These are phyloP conservation scores for Mycena vulgaris DNA, from an alignment of 768 basidiomycete species.

Conservation along the genomic window DNA sequence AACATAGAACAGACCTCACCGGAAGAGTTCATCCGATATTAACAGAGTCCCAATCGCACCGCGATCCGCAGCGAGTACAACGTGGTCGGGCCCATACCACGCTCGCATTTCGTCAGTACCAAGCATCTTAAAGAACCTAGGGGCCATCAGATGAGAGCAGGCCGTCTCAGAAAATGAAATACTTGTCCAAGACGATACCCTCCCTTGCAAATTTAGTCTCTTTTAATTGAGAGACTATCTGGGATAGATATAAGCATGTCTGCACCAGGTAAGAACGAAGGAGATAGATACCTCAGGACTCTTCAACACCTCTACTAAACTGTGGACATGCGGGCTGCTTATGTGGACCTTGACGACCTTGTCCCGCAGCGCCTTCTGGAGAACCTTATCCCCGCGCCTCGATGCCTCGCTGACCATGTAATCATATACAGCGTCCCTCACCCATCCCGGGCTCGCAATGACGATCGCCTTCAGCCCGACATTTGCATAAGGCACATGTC, in stretches of 20 bases:
- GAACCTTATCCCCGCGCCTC: conserved; percentile 83
- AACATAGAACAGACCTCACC: conserved; percentile 60
- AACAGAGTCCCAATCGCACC: conserved; percentile 95
- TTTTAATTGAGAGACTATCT: conserved; percentile 85
- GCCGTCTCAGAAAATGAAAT: conserved; percentile 18
- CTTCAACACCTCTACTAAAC: conserved; percentile 92
- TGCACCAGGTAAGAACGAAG: background rate
- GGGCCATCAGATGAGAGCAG: conserved; percentile 17
- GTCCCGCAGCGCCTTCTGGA: conserved; percentile 82
- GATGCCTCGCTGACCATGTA: conserved; percentile 88
- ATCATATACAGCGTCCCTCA: conserved; percentile 89
- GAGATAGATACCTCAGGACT: conserved; percentile 84
- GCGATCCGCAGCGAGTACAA: conserved; percentile 90
- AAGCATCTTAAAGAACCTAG: conserved; percentile 98
- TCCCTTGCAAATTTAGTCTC: conserved; percentile 98
- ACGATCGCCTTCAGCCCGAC: conserved; percentile 89
- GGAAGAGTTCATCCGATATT: conserved; percentile 95
- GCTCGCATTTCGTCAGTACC: conserved; percentile 95
- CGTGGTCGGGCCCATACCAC: conserved; percentile 99
- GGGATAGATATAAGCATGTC: conserved; percentile 8
- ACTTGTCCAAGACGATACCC: conserved; percentile 93
- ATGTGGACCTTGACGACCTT: conserved; percentile 94
- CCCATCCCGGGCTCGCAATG: conserved; percentile 97
- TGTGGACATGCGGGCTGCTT: conserved; percentile 95
- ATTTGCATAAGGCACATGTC: conserved; percentile 90